A percentile compares a stretch with the other conserved stretches of the same genome.
Evolutionary conservation across 257 asterid genomes (phyloP).

Genomic region (Craterostigma plantagineum): DNA sequence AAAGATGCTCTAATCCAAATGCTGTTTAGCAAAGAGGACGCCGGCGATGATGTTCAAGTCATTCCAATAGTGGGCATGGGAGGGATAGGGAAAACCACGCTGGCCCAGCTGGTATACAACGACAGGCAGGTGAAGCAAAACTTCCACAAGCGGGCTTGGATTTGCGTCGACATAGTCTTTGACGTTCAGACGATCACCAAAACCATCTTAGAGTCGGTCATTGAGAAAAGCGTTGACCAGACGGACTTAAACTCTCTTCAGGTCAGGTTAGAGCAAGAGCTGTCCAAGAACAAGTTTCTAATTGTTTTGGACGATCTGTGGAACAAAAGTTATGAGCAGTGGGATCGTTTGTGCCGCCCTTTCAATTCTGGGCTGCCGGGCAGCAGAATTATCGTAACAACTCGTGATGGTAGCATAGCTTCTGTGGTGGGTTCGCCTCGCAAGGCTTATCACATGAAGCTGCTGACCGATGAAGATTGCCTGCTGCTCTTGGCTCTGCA

Average conservation of each 20-base stretch:
- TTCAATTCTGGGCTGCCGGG: conserved; percentile 25
- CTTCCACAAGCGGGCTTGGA: conserved; percentile 31
- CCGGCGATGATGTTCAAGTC: conserved; percentile 17
- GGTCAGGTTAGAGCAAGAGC: conserved; percentile 21
- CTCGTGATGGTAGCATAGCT: conserved; percentile 31
- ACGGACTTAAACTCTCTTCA: conserved; percentile 29
- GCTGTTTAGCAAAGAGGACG: conserved; percentile 17
- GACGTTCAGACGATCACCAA: conserved; percentile 26
- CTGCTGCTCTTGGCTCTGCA: conserved; percentile 25
- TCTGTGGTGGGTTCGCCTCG: conserved; percentile 25
- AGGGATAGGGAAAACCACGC: conserved; percentile 49
- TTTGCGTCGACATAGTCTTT: conserved; percentile 31
- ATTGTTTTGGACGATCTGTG: conserved; percentile 47
- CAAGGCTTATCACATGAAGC: conserved; percentile 28
- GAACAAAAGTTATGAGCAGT: conserved; percentile 20
- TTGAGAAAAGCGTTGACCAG: conserved; percentile 7
- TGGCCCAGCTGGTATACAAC: conserved; percentile 34
- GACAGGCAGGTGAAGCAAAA: conserved; percentile 14
- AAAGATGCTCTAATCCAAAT: conserved; percentile 20
- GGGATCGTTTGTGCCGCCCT: conserved; percentile 21
- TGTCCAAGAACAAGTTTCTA: conserved; percentile 27
- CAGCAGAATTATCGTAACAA: conserved; percentile 42
- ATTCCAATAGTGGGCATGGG: conserved; percentile 64
- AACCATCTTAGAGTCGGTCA: conserved; percentile 17
- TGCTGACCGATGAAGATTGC: conserved; percentile 31